A percentile compares a stretch with the other conserved stretches of the same genome.
phyloP scores from a whole-genome alignment of 495 filamentous ascomycete species.

The Tuber melanosporum region DNA sequence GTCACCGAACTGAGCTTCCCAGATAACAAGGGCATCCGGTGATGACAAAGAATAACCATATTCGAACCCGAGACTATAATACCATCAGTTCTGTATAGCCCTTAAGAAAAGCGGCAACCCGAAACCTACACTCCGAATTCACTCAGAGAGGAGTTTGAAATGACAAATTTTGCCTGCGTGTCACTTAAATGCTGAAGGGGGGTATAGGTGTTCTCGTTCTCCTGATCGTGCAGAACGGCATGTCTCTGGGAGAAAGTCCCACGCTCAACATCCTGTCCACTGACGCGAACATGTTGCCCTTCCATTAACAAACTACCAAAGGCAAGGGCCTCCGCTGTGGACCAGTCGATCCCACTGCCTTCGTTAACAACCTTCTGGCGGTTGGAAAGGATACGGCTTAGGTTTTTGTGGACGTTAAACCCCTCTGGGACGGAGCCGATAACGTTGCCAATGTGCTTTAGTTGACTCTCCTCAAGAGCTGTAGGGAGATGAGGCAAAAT shows the following conservation, averaged over 20 bases:
- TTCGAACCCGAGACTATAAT: constrained; percentile 76
- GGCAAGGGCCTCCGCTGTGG: constrained; percentile 91
- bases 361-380: constrained; percentile 88
- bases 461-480: constrained; percentile 59
- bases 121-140: constrained; percentile 74
- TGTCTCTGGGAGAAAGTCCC: constrained; percentile 99
- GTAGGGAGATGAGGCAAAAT: constrained; percentile 89
- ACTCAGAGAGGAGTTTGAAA: constrained; percentile 92
- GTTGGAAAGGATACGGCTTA: constrained; percentile 89
- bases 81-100: constrained; percentile 34
- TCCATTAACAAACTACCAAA: constrained; percentile 86
- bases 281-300: constrained; percentile 93
- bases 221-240: constrained; percentile 94
- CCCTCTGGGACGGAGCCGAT: constrained; percentile 71
- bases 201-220: constrained; percentile 83
- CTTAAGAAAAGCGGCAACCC: constrained; percentile 8
- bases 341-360: constrained; percentile 93
- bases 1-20: constrained; percentile 99
- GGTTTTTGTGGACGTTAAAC: constrained; percentile 84
- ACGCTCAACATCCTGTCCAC: constrained; percentile 97
- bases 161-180: constrained; percentile 88
- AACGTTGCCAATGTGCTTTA: constrained; percentile 71
- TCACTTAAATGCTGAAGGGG: constrained; percentile 82
- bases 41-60: constrained; percentile 97
- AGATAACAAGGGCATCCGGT: constrained; percentile 93